Base-by-base conservation (phyloP, 768 basidiomycete species). In the Leucocoprinus birnbaumii region DNA sequence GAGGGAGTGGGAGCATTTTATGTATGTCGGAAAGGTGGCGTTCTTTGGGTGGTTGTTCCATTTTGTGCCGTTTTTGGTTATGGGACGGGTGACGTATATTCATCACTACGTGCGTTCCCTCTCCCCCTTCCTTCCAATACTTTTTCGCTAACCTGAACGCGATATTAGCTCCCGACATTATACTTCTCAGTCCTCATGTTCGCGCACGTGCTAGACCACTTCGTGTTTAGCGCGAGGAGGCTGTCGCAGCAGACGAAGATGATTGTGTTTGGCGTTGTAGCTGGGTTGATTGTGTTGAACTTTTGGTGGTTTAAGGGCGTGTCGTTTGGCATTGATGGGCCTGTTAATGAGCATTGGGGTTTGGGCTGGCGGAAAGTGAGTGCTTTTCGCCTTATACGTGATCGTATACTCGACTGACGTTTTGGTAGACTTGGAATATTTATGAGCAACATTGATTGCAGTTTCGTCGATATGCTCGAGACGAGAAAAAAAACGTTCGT, bases 261-360 rank as follows among this genome's bases (percentile, higher is more conserved):
- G 38, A 85, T 91, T 50, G 73, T 77, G 44, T 98, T 98, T 66
- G 82, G 80, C 2, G 60, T 88, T 18, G 72, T 80, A 46, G 78
- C 83, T 0, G 74, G 75, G 22, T 55, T 73, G 19, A 81, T 98
- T 59, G 64, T 96, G 6, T 76, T 74, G n/a, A 82, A 80, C 51
- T 99, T 97, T 77, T 96, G 90, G 91, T 96, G 92, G 94, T 98
- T 97, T 75, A 88, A 79, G 60, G 87, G 83, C 19, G 70, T 96
- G 26, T 91, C 94, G 2, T 94, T 91, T 70, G 96, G 97, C 1
- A 89, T 98, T 44, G 80, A 88, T n/a, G 97, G 96, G 0, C 89
- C 94, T 2, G 76, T 97, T 53, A 79, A 77, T 55, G 83, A 94
- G 0, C 83, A 93, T 63, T 82, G 80, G 80, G 93, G 94, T 0